phyloP scores from a whole-genome alignment of 176 grass and related monocot genomes.

The Avena eriantha region DNA sequence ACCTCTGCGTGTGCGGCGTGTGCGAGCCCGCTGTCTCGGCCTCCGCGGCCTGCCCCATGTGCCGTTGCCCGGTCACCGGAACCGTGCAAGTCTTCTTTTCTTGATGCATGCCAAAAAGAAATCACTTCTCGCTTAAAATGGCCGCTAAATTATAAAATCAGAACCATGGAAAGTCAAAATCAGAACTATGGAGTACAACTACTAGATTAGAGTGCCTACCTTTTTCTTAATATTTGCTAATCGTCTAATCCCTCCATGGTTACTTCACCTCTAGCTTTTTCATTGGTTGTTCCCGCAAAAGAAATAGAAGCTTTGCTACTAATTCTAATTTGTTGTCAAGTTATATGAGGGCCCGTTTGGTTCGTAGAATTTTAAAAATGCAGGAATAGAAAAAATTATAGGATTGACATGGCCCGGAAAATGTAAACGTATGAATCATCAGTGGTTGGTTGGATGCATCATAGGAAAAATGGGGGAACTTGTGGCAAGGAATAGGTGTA shows the following conservation, averaged over 20 bases:
- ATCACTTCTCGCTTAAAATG: not conserved
- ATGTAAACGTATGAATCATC: too few relatives aligned
- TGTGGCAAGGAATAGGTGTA: too few relatives aligned
- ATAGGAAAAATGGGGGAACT: too few relatives aligned
- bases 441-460: too few relatives aligned
- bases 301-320: too few relatives aligned
- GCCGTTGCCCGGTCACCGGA: slow-evolving; percentile 64
- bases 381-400: too few relatives aligned
- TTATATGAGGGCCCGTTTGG: too few relatives aligned
- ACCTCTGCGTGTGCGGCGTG: slow-evolving; percentile 78
- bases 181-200: too few relatives aligned
- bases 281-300: too few relatives aligned
- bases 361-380: too few relatives aligned
- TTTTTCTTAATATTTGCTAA: not conserved
- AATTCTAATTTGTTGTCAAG: too few relatives aligned
- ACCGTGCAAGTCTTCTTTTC: slow-evolving; percentile 63
- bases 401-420: too few relatives aligned
- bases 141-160: not conserved
- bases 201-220: not conserved
- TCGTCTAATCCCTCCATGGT: not conserved
- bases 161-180: not conserved
- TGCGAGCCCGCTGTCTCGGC: slow-evolving; percentile 54
- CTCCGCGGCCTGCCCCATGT: slow-evolving; percentile 59
- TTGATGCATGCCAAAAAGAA: not conserved
- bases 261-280: not conserved